phyloP scores from a whole-genome alignment of 345 rosid genomes.

The Rhodamnia rubescens region DNA sequence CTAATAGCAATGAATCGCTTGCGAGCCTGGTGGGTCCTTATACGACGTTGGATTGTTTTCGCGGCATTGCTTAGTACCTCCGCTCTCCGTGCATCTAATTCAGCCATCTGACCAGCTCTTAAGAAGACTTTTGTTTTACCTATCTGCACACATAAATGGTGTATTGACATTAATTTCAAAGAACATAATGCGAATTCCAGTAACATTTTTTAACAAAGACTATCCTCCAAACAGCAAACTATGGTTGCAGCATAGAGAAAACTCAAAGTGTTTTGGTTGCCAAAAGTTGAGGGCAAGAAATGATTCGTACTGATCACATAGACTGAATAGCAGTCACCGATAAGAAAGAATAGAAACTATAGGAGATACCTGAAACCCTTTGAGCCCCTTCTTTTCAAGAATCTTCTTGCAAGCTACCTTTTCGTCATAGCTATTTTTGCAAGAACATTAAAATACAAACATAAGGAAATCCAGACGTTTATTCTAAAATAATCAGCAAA shows the following conservation, averaged over 20 bases:
- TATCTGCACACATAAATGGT: constrained; percentile 37
- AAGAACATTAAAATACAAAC: neutral
- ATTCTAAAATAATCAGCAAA: neutral
- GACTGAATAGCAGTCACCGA: neutral
- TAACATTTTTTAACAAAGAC: neutral
- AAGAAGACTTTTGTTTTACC: constrained; percentile 93
- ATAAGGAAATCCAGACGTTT: neutral
- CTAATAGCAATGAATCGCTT: constrained; percentile 63
- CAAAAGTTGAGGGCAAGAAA: neutral
- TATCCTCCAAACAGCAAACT: neutral
- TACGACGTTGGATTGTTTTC: constrained; percentile 63
- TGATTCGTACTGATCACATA: neutral
- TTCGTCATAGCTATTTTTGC: constrained; percentile 32
- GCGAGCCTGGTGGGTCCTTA: constrained; percentile 59
- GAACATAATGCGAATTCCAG: neutral
- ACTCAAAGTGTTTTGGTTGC: neutral
- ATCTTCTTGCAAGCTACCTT: constrained; percentile 60
- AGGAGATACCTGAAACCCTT: constrained; percentile 76
- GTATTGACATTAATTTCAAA: neutral
- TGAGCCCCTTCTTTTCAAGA: constrained; percentile 71
- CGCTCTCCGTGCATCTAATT: constrained; percentile 78
- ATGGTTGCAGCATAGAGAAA: neutral
- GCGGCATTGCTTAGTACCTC: constrained; percentile 79
- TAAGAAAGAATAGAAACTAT: neutral
- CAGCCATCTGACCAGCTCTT: constrained; percentile 99